Conservation (phyloP, 176 grass and related monocot genomes). For the Ananas comosus region DNA sequence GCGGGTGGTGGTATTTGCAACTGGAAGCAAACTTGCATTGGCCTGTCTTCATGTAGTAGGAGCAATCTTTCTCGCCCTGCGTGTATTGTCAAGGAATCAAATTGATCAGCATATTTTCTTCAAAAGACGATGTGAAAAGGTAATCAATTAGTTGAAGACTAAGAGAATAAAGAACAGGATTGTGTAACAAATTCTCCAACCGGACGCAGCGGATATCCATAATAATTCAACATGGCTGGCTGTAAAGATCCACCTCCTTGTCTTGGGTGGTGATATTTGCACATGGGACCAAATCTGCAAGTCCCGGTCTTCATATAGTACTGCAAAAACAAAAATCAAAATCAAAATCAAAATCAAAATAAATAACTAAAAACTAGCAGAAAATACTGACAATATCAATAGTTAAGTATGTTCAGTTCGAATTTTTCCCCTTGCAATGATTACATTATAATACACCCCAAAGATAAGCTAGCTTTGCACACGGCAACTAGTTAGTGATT, state of each 20-base stretch:
- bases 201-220: slow-evolving; percentile 56
- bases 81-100: slow-evolving; percentile 12
- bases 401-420: too few relatives aligned
- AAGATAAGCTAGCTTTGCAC: not conserved
- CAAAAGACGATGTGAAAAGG: not conserved
- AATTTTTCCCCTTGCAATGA: too few relatives aligned
- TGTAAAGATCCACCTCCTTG: slow-evolving; percentile 34
- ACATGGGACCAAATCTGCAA: slow-evolving; percentile 75
- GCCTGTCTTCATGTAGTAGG: slow-evolving; percentile 85
- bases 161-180: not conserved
- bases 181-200: slow-evolving; percentile 27
- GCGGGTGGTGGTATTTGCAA: slow-evolving; percentile 87
- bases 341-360: not conserved
- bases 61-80: slow-evolving; percentile 90
- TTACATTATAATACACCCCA: slow-evolving; percentile 1
- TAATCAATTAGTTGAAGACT: not conserved
- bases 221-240: slow-evolving; percentile 46
- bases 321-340: slow-evolving; percentile 33
- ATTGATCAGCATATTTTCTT: not conserved
- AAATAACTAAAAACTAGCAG: not conserved
- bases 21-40: slow-evolving; percentile 75
- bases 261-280: slow-evolving; percentile 87
- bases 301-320: slow-evolving; percentile 81
- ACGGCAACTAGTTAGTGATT: not conserved
- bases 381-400: too few relatives aligned